phyloP scores from a whole-genome alignment of 192 early-diverging fungal genomes.

The Linnemannia hyalina region DNA sequence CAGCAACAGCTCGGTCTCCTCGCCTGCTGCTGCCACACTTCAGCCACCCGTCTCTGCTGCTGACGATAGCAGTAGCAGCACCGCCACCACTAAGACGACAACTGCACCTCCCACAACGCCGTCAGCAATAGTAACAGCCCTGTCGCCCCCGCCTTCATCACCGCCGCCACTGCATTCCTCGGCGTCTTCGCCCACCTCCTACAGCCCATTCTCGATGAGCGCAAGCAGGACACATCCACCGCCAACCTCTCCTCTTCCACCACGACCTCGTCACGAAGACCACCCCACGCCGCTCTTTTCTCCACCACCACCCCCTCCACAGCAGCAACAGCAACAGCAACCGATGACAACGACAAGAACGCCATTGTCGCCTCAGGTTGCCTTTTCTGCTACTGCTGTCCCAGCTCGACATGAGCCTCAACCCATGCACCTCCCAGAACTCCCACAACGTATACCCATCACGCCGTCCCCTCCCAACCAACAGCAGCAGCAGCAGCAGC shows the following conservation, averaged over 20 bases:
- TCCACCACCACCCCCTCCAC: not conserved
- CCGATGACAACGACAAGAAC: not conserved
- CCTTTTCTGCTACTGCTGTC: not conserved
- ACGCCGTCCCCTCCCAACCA: not conserved
- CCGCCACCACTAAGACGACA: not conserved
- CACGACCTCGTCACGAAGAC: not conserved
- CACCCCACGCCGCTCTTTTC: not conserved
- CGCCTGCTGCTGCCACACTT: not conserved
- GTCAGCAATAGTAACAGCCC: not conserved
- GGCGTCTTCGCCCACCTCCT: not conserved
- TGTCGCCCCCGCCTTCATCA: not conserved
- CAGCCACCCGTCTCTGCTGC: too few species aligned
- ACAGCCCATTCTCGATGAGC: not conserved
- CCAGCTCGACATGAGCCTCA: not conserved
- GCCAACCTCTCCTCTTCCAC: not conserved
- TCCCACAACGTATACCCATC: not conserved
- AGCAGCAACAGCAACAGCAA: not conserved
- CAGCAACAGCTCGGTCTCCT: not conserved
- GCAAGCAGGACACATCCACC: not conserved
- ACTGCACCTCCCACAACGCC: not conserved
- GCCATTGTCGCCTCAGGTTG: not conserved
- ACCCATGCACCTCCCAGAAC: not conserved
- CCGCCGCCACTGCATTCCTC: not conserved
- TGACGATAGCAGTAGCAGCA: not conserved
- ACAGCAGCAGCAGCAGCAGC: slow-evolving; percentile 6